These are phyloP conservation scores for Sesbania bispinosa DNA, from an alignment of 306 rosid genomes.

Conservation along the genomic window DNA sequence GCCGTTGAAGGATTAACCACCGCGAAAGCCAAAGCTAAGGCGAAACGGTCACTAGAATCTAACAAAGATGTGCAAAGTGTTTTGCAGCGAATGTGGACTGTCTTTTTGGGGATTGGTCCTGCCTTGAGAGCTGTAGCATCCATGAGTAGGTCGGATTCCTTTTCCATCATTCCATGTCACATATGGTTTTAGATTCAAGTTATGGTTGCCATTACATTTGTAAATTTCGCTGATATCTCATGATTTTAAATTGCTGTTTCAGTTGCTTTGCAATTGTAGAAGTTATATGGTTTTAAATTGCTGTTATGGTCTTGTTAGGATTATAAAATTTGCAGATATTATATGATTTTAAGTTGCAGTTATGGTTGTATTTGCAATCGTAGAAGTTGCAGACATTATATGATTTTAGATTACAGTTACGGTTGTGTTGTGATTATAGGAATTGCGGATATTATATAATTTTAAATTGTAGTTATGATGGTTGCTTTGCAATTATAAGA, in stretches of 20 bases:
- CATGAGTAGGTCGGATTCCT: conserved; percentile 70
- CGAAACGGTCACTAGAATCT: conserved; percentile 64
- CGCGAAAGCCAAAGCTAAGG: conserved; percentile 87
- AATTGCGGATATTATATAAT: neutral
- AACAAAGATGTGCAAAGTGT: conserved; percentile 35
- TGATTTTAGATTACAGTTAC: neutral
- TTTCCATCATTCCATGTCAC: neutral
- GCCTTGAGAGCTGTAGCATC: conserved; percentile 73
- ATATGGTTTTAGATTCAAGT: neutral
- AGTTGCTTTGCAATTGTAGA: neutral
- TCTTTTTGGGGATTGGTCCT: conserved; percentile 73
- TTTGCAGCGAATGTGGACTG: conserved; percentile 53
- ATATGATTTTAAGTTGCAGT: neutral
- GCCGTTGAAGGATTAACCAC: conserved; percentile 82
- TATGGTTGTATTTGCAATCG: neutral
- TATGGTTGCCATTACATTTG: neutral
- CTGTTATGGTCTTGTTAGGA: neutral
- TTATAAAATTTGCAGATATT: neutral
- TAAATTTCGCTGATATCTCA: neutral
- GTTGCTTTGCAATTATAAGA: neutral
- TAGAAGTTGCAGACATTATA: neutral
- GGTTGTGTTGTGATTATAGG: neutral
- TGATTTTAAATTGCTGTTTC: neutral
- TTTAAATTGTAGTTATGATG: neutral
- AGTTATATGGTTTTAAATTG: neutral